These are phyloP conservation scores for Volvariella volvacea DNA, from an alignment of 1,284 basidiomycete genomes.

Conservation along the genomic window DNA sequence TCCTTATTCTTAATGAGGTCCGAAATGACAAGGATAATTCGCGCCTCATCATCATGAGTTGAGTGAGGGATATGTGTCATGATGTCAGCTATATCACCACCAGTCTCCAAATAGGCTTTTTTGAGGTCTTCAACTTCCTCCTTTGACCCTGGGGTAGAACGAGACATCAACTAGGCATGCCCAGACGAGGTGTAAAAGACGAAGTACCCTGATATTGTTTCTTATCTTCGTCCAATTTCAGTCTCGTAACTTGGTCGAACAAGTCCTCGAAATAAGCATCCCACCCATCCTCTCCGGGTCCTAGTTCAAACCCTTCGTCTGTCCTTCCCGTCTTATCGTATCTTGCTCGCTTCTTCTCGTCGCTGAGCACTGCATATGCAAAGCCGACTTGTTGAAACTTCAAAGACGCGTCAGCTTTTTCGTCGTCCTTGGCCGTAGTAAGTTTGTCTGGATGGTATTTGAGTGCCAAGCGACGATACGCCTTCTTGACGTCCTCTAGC, in stretches of 20 bases:
- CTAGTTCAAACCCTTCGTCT: slow-evolving; percentile 69
- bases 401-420: slow-evolving; percentile 56
- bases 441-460: slow-evolving; percentile 88
- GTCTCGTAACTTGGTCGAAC: slow-evolving; percentile 81
- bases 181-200: slow-evolving; percentile 7
- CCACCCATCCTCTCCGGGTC: slow-evolving; percentile 82
- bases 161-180: too few species aligned
- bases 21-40: slow-evolving; percentile 71
- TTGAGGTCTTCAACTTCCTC: slow-evolving; percentile 81
- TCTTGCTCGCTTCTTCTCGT: slow-evolving; percentile 65
- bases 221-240: slow-evolving; percentile 86
- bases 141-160: slow-evolving; percentile 53
- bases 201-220: slow-evolving; percentile 80
- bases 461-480: slow-evolving; percentile 82
- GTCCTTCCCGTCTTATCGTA: slow-evolving; percentile 85
- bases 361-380: slow-evolving; percentile 81
- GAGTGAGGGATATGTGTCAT: slow-evolving; percentile 84
- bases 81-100: slow-evolving; percentile 73
- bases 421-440: slow-evolving; percentile 48
- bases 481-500: slow-evolving; percentile 67
- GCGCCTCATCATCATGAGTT: slow-evolving; percentile 72
- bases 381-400: slow-evolving; percentile 90
- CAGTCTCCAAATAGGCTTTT: slow-evolving; percentile 58
- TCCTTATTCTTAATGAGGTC: slow-evolving; percentile 56
- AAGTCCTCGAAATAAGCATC: slow-evolving; percentile 87